A percentile compares a stretch with the other conserved stretches of the same genome.
phyloP scores from a whole-genome alignment of 495 filamentous ascomycete genomes.

The Gamarada debralockiae region DNA sequence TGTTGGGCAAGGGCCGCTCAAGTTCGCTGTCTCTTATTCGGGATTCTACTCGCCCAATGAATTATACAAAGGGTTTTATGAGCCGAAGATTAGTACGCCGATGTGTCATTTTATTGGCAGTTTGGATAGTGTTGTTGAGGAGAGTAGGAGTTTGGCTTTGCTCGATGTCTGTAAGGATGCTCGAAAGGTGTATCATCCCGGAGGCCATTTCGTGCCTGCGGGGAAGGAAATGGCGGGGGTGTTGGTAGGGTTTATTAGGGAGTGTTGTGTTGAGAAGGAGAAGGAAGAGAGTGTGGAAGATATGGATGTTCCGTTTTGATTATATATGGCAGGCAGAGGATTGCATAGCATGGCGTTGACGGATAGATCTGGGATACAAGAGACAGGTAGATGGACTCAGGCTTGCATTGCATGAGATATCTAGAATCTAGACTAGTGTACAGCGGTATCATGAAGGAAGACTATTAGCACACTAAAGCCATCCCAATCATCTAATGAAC shows the following conservation, averaged over 20 bases:
- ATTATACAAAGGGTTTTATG: constrained; percentile 67
- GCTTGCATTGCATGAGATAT: constrained; percentile 15
- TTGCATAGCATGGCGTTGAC: constrained; percentile 19
- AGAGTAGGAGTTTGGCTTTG: constrained; percentile 60
- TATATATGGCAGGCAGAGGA: not conserved
- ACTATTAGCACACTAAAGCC: constrained; percentile 8
- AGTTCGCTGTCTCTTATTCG: constrained; percentile 75
- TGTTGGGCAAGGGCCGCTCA: constrained; percentile 55
- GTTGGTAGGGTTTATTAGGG: constrained; percentile 69
- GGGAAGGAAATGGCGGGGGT: constrained; percentile 74
- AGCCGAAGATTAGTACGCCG: constrained; percentile 71
- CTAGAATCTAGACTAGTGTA: constrained; percentile 28
- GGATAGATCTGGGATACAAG: not conserved
- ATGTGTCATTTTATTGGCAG: constrained; percentile 79
- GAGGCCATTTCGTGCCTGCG: constrained; percentile 88
- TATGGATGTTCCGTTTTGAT: constrained; percentile 64
- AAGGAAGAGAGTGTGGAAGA: constrained; percentile 52
- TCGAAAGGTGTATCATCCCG: constrained; percentile 76
- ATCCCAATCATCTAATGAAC: constrained; percentile 19
- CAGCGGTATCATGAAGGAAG: constrained; percentile 22
- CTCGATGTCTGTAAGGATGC: constrained; percentile 63
- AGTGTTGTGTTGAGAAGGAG: constrained; percentile 34
- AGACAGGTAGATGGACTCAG: not conserved
- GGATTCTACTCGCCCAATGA: constrained; percentile 69
- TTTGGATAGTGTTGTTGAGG: constrained; percentile 86